Base-by-base conservation (phyloP, 176 grass and related monocot genomes). In the Hordeum marinum region DNA sequence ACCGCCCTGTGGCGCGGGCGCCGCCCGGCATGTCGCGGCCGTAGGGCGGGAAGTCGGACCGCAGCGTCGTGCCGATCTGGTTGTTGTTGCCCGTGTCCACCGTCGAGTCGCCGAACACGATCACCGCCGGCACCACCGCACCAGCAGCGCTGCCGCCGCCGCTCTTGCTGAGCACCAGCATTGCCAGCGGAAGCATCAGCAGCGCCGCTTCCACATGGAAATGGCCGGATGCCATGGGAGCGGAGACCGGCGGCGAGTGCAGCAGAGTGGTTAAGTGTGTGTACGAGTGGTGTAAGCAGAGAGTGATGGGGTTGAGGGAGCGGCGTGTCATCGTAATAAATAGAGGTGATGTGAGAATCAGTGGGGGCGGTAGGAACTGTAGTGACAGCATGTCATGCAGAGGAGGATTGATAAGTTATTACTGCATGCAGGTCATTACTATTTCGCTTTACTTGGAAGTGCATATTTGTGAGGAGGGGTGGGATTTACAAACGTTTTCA, bases 71-170 rank as follows among this genome's bases (percentile, higher is more conserved):
- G 1, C 1, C 21, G 72, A 97, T 77, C 82, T 54, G 68, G 75
- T 98, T 95, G 88, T 95, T 95, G 90, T 98, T 98, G 68, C 96
- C 96, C 34, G 93, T 64, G 87, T 98, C 96, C 52, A 95, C 93
- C 57, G 96, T 95, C 59, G 93, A 98, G 88, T 95, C 93, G 0
- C 96, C 96, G 90, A 98, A 98, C 63, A 95, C 93, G 81, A 98
- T 95, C 83, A 94, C 63, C 36, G 96, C 96, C 11, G 96, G 88
- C 43, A 98, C 84, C 2, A 7, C 13, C 37, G 29, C 65, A 13
- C 17, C 9, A 7, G 15, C 14, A 4, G 0, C 6, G 11, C 41
- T 3, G 24, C 68, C n/a, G 24, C 25, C 5, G 36, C 25, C 5
- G 25, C 8, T 5, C 11, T 0, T 3, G 41, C 7, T 26, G 8